Conservation (phyloP, 2,329 filamentous ascomycete genomes). For the Ophiocordyceps australis region DNA sequence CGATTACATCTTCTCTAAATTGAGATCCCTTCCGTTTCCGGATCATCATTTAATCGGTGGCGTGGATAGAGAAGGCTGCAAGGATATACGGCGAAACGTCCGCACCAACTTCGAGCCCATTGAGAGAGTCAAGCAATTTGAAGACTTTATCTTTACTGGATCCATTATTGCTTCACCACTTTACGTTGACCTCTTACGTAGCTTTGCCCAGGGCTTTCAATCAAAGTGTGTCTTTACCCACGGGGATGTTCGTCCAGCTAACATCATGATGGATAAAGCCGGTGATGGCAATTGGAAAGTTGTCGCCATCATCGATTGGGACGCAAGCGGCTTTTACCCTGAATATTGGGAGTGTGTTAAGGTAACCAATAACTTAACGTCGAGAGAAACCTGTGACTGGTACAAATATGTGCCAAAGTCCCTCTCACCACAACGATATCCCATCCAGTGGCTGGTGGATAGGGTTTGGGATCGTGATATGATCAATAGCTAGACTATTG, state of each 20-base stretch:
- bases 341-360: slow-evolving; percentile 6
- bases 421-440: slow-evolving; percentile 1
- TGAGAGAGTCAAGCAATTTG: slow-evolving; percentile 1
- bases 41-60: slow-evolving; percentile 2
- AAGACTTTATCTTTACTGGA: slow-evolving; percentile 3
- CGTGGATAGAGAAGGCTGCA: slow-evolving; percentile 2
- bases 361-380: slow-evolving; percentile 4
- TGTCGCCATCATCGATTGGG: slow-evolving; percentile 5
- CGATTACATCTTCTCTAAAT: slow-evolving; percentile 2
- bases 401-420: slow-evolving; percentile 3
- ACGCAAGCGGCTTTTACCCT: slow-evolving; percentile 5
- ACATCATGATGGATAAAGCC: slow-evolving; percentile 1
- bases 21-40: slow-evolving; percentile 4
- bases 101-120: slow-evolving; percentile 1
- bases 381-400: slow-evolving; percentile 3
- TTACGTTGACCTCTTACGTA: slow-evolving; percentile 3
- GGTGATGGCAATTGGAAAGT: slow-evolving; percentile 3
- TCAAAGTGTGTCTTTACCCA: slow-evolving; percentile 3
- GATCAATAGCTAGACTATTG: background rate
- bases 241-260: slow-evolving; percentile 1
- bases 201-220: background rate
- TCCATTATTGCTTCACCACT: slow-evolving; percentile 2
- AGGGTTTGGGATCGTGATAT: slow-evolving; percentile 1
- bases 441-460: slow-evolving; percentile 2
- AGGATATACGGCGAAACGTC: slow-evolving; percentile 2